Percentiles rank a stretch among this genome's conserved stretches.
Conservation (phyloP, 352 stramenopile species). For the Blastocystis sp. region DNA sequence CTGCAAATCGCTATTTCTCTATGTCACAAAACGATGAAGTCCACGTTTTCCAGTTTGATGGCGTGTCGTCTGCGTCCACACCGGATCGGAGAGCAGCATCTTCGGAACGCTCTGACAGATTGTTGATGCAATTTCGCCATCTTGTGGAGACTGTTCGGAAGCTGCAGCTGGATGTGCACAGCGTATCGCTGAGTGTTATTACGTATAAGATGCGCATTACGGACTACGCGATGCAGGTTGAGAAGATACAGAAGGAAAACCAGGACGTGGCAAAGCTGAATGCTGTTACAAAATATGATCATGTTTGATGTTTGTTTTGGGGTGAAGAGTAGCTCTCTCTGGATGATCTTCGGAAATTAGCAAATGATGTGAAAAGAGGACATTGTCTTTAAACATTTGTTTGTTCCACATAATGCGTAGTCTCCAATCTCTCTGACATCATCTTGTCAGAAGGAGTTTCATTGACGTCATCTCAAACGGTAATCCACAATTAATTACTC, state of each 20-base stretch:
- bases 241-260: neutral
- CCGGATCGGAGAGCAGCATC: neutral
- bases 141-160: neutral
- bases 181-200: neutral
- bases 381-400: neutral
- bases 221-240: neutral
- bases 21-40: neutral
- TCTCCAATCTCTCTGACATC: neutral
- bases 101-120: neutral
- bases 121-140: neutral
- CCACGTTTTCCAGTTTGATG: neutral
- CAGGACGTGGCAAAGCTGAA: neutral
- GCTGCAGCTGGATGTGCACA: neutral
- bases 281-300: neutral
- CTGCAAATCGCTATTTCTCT: neutral
- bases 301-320: neutral
- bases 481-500: neutral
- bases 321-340: neutral
- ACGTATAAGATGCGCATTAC: neutral
- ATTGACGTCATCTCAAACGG: slow-evolving; percentile 10
- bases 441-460: slow-evolving; percentile 47
- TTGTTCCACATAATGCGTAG: neutral
- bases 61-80: neutral
- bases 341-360: neutral
- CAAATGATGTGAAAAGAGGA: neutral